Base-by-base conservation (phyloP, 768 basidiomycete species). In the Exidia glandulosa region DNA sequence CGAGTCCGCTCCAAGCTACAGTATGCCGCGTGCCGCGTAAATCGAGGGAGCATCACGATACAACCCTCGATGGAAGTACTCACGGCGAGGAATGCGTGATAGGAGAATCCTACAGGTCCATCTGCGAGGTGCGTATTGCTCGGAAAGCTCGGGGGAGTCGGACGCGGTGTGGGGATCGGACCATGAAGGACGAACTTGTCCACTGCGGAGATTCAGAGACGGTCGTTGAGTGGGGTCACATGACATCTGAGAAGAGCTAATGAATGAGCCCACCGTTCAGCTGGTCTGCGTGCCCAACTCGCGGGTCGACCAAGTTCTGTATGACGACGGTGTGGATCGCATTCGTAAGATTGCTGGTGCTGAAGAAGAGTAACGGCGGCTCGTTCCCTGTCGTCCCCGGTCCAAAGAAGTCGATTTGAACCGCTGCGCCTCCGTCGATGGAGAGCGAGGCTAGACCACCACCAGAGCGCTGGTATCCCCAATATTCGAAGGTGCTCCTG, bases 71-170 rank as follows among this genome's bases (percentile, higher is more conserved):
- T 16, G 19, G 10, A 27, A 14, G 9, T 25, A 54, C 50, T 45
- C 16, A 59, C 31, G 6, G 52, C 50, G 14, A 59, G 59, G n/a
- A 34, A 45, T 5, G 29, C 59, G 27, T 59, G 59, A 32, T 59
- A 59, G 30, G 59, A 59, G 59, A 59, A 59, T 14, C 37, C 47
- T 19, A 59, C 31, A 5, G 47, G 48, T 23, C 48, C 48, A 4
- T 48, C 52, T 19, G 48, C 14, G 47, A 59, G 48, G 12, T n/a
- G 32, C 16, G 59, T 59, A 9, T 55, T 45, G 19, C 36, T 16
- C 4, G 48, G 32, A 3, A 59, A 59, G 19, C 25, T 59, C 41
- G 59, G 59, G 3, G 50, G 36, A 14, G 30, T 31, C 30, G 47
- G 32, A 16, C 30, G 13, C 5, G 31, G n/a, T 3, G 59, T 23